Conservation (phyloP, 768 basidiomycete genomes). For the Exidia glandulosa region DNA sequence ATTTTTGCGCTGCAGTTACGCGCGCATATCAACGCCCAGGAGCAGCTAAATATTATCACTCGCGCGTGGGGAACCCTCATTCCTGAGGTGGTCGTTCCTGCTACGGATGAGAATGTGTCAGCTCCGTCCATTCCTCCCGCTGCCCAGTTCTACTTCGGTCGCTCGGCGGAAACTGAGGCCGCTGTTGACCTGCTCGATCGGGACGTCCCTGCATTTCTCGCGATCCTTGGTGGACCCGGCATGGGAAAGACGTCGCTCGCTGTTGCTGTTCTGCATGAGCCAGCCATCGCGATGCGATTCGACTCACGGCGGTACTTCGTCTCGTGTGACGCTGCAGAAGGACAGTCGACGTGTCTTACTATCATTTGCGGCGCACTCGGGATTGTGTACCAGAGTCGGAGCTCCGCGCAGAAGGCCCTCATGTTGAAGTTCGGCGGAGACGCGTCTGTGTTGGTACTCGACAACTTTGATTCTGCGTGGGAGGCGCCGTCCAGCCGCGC, state of each 20-base stretch:
- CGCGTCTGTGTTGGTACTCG: slow-evolving; percentile 8
- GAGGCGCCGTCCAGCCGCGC: slow-evolving; percentile 7
- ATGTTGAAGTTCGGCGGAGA: slow-evolving; percentile 5
- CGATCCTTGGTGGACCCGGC: slow-evolving; percentile 21
- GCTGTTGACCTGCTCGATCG: neutral
- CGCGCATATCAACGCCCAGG: too few species aligned
- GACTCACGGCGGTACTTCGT: slow-evolving; percentile 19
- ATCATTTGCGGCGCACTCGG: neutral
- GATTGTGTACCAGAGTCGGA: neutral
- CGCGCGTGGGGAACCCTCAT: too few species aligned
- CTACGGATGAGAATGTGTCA: too few species aligned
- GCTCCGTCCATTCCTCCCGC: too few species aligned
- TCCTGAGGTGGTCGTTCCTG: too few species aligned
- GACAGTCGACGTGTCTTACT: neutral
- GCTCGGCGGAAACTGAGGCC: neutral
- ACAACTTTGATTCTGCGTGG: slow-evolving; percentile 16
- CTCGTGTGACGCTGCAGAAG: slow-evolving; percentile 16
- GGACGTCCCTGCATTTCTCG: neutral
- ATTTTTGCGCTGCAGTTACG: too few species aligned
- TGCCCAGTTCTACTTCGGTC: neutral
- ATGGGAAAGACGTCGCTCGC: slow-evolving; percentile 31
- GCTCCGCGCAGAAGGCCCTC: neutral
- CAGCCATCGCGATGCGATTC: slow-evolving; percentile 15
- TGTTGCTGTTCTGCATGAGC: slow-evolving; percentile 20
- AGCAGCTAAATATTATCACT: too few species aligned